Conservation (phyloP, 148 eudicot species). For the Cornus controversa region DNA sequence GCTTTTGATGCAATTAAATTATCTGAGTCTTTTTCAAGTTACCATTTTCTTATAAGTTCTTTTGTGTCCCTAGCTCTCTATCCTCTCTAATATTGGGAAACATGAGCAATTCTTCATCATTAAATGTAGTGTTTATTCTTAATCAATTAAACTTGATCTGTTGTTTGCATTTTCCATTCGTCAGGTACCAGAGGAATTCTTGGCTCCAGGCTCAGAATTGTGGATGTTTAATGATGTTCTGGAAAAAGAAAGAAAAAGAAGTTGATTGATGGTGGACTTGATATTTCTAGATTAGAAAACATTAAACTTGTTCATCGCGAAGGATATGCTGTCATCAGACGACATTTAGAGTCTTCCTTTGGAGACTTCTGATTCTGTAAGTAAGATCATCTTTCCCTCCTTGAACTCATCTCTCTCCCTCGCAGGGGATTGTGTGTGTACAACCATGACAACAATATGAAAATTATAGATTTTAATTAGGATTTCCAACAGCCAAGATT, state of each 20-base stretch:
- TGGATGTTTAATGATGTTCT: constrained; percentile 96
- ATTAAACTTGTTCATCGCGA: constrained; percentile 83
- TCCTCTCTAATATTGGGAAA: neutral
- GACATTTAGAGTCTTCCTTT: constrained; percentile 81
- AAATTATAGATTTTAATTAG: no score
- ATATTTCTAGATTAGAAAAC: constrained; percentile 60
- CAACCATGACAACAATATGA: neutral
- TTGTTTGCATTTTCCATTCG: neutral
- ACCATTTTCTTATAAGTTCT: neutral
- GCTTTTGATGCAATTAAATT: no score
- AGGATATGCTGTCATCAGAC: constrained; percentile 84
- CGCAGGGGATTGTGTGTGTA: no score
- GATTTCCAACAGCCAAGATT: no score
- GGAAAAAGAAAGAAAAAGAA: constrained; percentile 73
- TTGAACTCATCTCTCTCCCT: no score
- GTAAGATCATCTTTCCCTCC: constrained; percentile 20
- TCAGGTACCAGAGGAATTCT: constrained; percentile 79
- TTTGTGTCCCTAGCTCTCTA: neutral
- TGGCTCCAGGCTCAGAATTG: constrained; percentile 84
- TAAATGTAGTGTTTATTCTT: neutral
- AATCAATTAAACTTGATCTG: constrained; percentile 3
- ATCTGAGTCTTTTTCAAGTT: no score
- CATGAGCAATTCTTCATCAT: neutral
- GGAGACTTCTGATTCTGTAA: constrained; percentile 95
- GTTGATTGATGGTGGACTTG: constrained; percentile 88